phyloP scores from a whole-genome alignment of 2,329 filamentous ascomycete genomes.

The Neonectria hederae region DNA sequence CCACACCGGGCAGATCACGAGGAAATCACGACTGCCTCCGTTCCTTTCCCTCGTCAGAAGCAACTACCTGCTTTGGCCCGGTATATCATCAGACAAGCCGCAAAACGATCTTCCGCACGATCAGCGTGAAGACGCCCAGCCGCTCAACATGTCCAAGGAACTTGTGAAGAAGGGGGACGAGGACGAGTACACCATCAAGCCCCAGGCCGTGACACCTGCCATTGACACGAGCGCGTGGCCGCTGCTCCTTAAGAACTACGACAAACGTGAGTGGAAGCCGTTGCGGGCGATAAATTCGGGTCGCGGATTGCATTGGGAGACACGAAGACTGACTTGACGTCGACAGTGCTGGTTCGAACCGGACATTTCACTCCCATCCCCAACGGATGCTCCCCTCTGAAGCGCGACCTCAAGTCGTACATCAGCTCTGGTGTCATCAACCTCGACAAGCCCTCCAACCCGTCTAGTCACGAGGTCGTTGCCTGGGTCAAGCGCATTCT shows the following conservation, averaged over 20 bases:
- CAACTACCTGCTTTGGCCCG: slow-evolving; percentile 41
- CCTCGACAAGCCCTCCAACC: slow-evolving; percentile 86
- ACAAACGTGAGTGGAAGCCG: slow-evolving; percentile 73
- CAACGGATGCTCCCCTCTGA: slow-evolving; percentile 88
- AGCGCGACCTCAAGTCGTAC: slow-evolving; percentile 96
- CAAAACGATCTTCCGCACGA: slow-evolving; percentile 21
- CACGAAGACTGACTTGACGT: slow-evolving; percentile 41
- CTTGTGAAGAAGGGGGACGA: slow-evolving; percentile 50
- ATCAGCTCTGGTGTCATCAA: slow-evolving; percentile 98
- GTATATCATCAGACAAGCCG: slow-evolving; percentile 38
- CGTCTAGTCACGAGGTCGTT: slow-evolving; percentile 97
- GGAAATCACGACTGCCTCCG: slow-evolving; percentile 44
- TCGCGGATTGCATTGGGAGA: slow-evolving; percentile 20
- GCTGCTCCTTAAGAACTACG: slow-evolving; percentile 94
- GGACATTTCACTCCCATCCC: slow-evolving; percentile 98
- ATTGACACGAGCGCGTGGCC: slow-evolving; percentile 93
- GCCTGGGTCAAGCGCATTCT: slow-evolving; percentile 99
- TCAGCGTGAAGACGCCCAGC: slow-evolving; percentile 9
- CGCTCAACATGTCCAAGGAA: slow-evolving; percentile 58
- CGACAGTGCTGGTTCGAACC: slow-evolving; percentile 85
- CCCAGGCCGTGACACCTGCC: slow-evolving; percentile 79
- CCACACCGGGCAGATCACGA: slow-evolving; percentile 45
- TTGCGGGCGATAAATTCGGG: slow-evolving; percentile 13
- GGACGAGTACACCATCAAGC: slow-evolving; percentile 89
- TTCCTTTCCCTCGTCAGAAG: slow-evolving; percentile 41